Conservation (phyloP, 2,329 filamentous ascomycete species). For the Parastagonospora nodorum region DNA sequence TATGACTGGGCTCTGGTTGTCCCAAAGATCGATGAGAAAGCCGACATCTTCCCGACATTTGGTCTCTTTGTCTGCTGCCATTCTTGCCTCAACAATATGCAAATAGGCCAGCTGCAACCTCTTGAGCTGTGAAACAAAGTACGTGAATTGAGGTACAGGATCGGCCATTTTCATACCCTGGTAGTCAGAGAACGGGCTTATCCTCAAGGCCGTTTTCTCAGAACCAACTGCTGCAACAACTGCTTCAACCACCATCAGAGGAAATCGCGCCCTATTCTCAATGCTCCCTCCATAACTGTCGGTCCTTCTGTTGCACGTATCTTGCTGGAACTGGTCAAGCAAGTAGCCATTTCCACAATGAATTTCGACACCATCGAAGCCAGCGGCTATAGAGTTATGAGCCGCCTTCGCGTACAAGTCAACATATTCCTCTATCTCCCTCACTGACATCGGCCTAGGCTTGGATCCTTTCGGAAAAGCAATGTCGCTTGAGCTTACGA, state of each 20-base stretch:
- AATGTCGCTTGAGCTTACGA: slow-evolving; percentile 38
- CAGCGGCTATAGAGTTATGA: slow-evolving; percentile 53
- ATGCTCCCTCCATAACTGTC: slow-evolving; percentile 54
- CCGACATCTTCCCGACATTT: slow-evolving; percentile 23
- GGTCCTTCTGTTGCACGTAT: slow-evolving; percentile 58
- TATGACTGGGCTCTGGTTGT: slow-evolving; percentile 27
- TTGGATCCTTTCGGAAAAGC: slow-evolving; percentile 23
- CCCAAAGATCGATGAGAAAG: slow-evolving; percentile 19
- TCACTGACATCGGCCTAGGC: slow-evolving; percentile 41
- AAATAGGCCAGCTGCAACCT: slow-evolving; percentile 56
- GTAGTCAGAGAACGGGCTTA: slow-evolving; percentile 65
- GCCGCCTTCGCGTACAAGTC: slow-evolving; percentile 47
- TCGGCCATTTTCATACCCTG: slow-evolving; percentile 67
- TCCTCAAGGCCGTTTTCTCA: slow-evolving; percentile 61
- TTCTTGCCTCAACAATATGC: slow-evolving; percentile 61
- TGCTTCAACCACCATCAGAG: slow-evolving; percentile 57
- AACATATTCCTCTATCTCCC: slow-evolving; percentile 41
- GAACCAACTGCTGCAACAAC: slow-evolving; percentile 58
- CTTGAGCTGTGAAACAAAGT: slow-evolving; percentile 58
- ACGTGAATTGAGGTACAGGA: slow-evolving; percentile 65
- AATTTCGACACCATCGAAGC: slow-evolving; percentile 65
- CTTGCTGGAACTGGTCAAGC: slow-evolving; percentile 67
- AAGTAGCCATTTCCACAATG: slow-evolving; percentile 68
- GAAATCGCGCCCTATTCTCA: slow-evolving; percentile 58
- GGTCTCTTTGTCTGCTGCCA: slow-evolving; percentile 50